These are phyloP conservation scores for Lentithecium fluviatile DNA, from an alignment of 495 filamentous ascomycete species.

Conservation along the genomic window DNA sequence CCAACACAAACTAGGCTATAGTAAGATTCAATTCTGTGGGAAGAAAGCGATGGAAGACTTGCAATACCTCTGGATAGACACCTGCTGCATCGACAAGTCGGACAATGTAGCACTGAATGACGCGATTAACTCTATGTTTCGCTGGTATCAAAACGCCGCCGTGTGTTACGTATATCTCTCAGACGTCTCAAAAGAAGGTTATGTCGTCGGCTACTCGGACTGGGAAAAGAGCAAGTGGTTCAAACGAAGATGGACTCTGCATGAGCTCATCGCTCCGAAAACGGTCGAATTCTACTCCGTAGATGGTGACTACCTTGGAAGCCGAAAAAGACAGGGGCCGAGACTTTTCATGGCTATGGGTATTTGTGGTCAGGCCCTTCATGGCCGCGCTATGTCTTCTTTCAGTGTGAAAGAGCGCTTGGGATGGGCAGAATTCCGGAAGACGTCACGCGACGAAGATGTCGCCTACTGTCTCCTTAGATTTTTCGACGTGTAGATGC, in stretches of 20 bases:
- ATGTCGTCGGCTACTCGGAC: not conserved
- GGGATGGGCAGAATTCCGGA: not conserved
- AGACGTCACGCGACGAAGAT: not conserved
- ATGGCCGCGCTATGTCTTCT: slow-evolving; percentile 8
- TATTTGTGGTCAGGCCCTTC: not conserved
- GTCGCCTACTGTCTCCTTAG: not conserved
- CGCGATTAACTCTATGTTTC: no score
- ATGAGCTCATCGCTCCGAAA: slow-evolving; percentile 4
- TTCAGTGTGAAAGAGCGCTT: slow-evolving; percentile 16
- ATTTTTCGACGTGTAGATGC: not conserved
- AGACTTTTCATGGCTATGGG: not conserved
- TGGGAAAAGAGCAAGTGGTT: slow-evolving; percentile 1
- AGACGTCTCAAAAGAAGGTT: not conserved
- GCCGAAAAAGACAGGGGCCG: not conserved
- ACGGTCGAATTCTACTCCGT: slow-evolving; percentile 1
- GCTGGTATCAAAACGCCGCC: no score
- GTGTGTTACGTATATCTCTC: no score
- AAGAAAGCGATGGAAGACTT: no score
- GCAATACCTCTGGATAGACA: no score
- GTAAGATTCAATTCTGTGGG: slow-evolving; percentile 9
- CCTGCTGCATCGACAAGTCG: no score
- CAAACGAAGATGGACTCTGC: not conserved
- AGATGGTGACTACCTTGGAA: not conserved
- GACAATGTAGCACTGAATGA: not conserved
- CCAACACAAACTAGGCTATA: slow-evolving; percentile 10